phyloP scores from a whole-genome alignment of 257 asterid genomes.

The Datura wrightii region DNA sequence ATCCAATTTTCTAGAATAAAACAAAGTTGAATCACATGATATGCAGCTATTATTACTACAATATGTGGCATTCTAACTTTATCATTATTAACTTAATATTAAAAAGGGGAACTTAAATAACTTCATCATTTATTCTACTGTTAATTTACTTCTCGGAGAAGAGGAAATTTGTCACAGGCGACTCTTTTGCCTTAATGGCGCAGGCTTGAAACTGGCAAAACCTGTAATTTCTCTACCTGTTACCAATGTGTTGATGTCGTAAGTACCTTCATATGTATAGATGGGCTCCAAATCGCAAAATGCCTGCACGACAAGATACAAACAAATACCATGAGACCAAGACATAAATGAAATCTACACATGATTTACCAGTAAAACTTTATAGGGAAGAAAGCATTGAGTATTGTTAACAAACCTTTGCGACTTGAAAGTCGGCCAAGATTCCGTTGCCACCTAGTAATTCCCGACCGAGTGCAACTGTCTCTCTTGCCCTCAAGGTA shows the following conservation, averaged over 20 bases:
- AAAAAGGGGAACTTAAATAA: neutral
- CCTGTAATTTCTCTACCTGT: conserved; percentile 96
- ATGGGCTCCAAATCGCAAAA: conserved; percentile 98
- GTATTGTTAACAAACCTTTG: conserved; percentile 61
- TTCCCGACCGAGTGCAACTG: conserved; percentile 88
- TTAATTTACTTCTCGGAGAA: neutral
- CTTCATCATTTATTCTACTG: too few relatives aligned
- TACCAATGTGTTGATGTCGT: conserved; percentile 92
- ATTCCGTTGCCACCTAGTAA: conserved; percentile 95
- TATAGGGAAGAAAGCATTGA: neutral
- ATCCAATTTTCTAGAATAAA: too few relatives aligned
- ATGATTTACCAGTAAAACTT: neutral
- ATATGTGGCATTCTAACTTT: neutral
- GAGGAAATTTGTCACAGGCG: conserved; percentile 52
- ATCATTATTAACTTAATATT: neutral
- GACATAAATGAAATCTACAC: neutral
- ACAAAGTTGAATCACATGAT: neutral
- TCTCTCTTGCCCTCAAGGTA: conserved; percentile 77
- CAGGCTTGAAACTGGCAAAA: conserved; percentile 82
- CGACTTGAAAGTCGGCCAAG: conserved; percentile 77
- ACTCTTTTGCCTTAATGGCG: conserved; percentile 61
- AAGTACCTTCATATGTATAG: conserved; percentile 91
- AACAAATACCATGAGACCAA: neutral
- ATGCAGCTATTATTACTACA: neutral
- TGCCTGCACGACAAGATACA: conserved; percentile 53